These are phyloP conservation scores for Hirschfeldia incana DNA, from an alignment of 345 rosid species.

Conservation along the genomic window DNA sequence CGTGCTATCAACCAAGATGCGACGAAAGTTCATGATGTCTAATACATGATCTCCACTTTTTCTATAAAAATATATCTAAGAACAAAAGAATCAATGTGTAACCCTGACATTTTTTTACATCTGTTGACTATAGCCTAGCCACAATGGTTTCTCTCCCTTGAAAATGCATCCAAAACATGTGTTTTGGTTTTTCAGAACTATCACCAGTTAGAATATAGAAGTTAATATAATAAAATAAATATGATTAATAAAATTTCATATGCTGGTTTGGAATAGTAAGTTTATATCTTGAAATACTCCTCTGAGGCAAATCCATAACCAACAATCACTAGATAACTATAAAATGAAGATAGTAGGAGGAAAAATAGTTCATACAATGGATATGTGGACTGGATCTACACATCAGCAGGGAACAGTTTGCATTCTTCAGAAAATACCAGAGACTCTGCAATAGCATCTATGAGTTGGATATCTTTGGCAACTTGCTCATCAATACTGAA, in stretches of 20 bases:
- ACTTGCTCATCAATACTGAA: conserved; percentile 96
- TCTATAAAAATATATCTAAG: neutral
- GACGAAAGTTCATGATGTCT: conserved; percentile 27
- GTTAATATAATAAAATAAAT: too few relatives aligned
- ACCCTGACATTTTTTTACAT: neutral
- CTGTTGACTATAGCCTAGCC: neutral
- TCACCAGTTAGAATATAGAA: too few relatives aligned
- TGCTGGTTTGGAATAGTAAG: too few relatives aligned
- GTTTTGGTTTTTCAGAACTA: too few relatives aligned
- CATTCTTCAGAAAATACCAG: conserved; percentile 94
- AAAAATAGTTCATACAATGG: conserved; percentile 61
- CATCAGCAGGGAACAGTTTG: conserved; percentile 98
- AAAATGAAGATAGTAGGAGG: too few relatives aligned
- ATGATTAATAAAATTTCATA: too few relatives aligned
- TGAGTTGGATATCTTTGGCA: conserved; percentile 82
- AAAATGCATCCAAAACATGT: neutral
- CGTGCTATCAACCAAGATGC: conserved; percentile 40
- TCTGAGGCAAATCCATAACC: too few relatives aligned
- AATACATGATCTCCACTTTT: conserved; percentile 37
- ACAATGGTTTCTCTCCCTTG: neutral
- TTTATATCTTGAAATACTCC: too few relatives aligned
- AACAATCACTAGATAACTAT: too few relatives aligned
- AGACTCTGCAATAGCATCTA: conserved; percentile 93
- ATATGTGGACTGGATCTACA: conserved; percentile 93
- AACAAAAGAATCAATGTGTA: neutral